Conservation (phyloP, 306 rosid species). For the Prinsepia uniflora region DNA sequence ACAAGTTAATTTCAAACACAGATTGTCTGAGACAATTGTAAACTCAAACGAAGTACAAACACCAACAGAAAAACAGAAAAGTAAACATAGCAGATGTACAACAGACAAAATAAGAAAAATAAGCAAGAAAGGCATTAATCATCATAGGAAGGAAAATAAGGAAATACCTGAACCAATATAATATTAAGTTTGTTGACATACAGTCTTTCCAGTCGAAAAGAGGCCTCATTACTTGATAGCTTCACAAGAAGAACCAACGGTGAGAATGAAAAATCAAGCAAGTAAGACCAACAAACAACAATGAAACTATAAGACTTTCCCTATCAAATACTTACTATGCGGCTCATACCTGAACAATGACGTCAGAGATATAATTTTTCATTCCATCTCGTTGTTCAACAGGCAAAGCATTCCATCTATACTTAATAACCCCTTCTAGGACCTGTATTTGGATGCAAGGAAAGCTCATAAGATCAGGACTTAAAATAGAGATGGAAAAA, state of each 20-base stretch:
- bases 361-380: slow-evolving; percentile 96
- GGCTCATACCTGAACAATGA: slow-evolving; percentile 75
- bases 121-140: not conserved
- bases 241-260: slow-evolving; percentile 25
- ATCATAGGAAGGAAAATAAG: not conserved
- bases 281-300: not conserved
- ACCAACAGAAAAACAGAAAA: not conserved
- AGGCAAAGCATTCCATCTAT: slow-evolving; percentile 97
- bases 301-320: not conserved
- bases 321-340: not conserved
- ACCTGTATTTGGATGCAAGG: slow-evolving; percentile 46
- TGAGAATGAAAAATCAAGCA: slow-evolving; percentile 14
- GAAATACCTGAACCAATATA: slow-evolving; percentile 88
- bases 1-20: not conserved
- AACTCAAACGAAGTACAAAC: not conserved
- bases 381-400: slow-evolving; percentile 97
- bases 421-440: slow-evolving; percentile 94
- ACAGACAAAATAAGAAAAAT: not conserved
- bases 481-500: not conserved
- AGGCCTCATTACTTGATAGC: slow-evolving; percentile 87
- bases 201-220: slow-evolving; percentile 83
- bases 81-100: not conserved
- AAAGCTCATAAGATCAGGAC: slow-evolving; percentile 6
- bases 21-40: not conserved
- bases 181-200: slow-evolving; percentile 97